A percentile compares a stretch with the other conserved stretches of the same genome.
These are phyloP conservation scores for Moesziomyces aphidis DNA, from an alignment of 1,284 basidiomycete genomes.

Conservation along the genomic window DNA sequence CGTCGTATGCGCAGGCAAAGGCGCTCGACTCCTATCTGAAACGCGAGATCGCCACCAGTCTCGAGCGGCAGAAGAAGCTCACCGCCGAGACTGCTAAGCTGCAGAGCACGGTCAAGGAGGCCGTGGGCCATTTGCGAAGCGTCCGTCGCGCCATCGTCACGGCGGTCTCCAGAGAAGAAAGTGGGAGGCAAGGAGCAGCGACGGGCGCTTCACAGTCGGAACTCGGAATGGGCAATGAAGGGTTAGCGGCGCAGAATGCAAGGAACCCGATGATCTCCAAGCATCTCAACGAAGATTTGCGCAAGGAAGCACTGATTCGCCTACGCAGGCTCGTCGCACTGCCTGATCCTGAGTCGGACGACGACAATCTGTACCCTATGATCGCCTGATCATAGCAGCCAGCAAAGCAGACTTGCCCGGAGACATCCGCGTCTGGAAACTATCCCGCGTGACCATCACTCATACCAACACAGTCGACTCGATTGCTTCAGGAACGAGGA, in stretches of 20 bases:
- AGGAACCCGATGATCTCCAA: conserved; percentile 42
- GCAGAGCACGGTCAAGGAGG: conserved; percentile 16
- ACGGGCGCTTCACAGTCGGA: neutral
- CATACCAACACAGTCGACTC: no score
- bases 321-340: conserved; percentile 29
- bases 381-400: conserved; percentile 16
- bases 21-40: conserved; percentile 39
- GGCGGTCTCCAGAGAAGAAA: conserved; percentile 17
- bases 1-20: conserved; percentile 52
- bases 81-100: conserved; percentile 21
- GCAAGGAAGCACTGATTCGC: conserved; percentile 35
- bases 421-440: neutral
- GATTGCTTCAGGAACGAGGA: no score
- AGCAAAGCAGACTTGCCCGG: neutral
- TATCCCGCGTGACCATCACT: no score
- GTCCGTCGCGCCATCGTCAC: conserved; percentile 29
- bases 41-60: conserved; percentile 37
- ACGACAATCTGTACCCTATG: conserved; percentile 43
- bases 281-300: conserved; percentile 32
- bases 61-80: conserved; percentile 43
- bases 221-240: conserved; percentile 2
- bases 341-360: conserved; percentile 42
- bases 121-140: conserved; percentile 13
- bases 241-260: conserved; percentile 19
- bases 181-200: neutral